Base-by-base conservation (phyloP, 2,329 filamentous ascomycete genomes). In the Aureobasidium sp. region DNA sequence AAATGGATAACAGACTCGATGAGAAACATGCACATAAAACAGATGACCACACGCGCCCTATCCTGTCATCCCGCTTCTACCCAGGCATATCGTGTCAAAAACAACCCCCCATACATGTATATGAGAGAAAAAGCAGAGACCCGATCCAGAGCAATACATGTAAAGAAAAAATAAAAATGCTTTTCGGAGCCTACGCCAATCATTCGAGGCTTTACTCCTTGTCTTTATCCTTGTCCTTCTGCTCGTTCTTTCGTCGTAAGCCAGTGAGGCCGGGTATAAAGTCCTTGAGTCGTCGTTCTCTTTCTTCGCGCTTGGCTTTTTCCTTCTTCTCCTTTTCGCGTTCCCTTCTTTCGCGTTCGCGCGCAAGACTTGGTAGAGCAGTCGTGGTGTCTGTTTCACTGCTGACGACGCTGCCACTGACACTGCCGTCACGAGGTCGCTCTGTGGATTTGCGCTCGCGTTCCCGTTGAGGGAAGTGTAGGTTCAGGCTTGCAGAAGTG, bases 221-320 rank as follows among this genome's bases (percentile, higher is more conserved):
- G 34, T 72, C 55, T 32, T 47, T 57, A n/a, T 72, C 53, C 29
- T 57, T 57, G 29, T 72, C 69, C 64, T 68, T 68, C 53, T 70
- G 70, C 65, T 68, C 67, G 62, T 69, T 70, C 59, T 68, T 71
- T 63, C 48, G 48, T 39, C 59, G 36, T 20, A 61, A 27, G 42
- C 39, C 41, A 2, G 51, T 39, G 23, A 70, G 68, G 62, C 74
- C 74, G 1, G 71, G 72, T 8, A 75, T 64, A 6, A 78, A 71
- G 5, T 71, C 72, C 9, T 74, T 70, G 53, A 77, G 67, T 6
- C 75, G 71, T 41, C 75, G 72, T 64, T 76, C 70, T 42, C 70
- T 74, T n/a, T 70, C 71, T 60, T 75, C 74, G 46, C 71, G 72
- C 26, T 73, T 70, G 47, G 73, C 73, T 46, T 70, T 69, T 57